phyloP scores from a whole-genome alignment of 345 rosid genomes.

The Murraya koenigii region DNA sequence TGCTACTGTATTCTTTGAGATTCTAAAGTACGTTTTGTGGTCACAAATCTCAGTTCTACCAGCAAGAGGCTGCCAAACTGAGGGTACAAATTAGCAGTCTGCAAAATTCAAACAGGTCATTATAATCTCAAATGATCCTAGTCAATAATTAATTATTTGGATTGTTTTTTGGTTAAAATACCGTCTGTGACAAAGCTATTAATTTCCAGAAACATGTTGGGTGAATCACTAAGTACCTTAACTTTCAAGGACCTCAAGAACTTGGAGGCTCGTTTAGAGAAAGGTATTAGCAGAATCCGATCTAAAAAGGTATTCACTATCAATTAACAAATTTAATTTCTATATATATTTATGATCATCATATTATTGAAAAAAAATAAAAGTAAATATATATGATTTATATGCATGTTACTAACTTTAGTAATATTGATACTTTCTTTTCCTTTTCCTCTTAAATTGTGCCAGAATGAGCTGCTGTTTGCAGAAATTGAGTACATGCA shows the following conservation, averaged over 20 bases:
- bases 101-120: constrained; percentile 74
- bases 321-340: neutral
- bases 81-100: constrained; percentile 60
- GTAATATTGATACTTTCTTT: neutral
- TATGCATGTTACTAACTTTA: neutral
- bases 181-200: neutral
- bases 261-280: constrained; percentile 72
- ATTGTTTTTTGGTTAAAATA: neutral
- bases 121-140: neutral
- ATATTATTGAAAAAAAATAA: too few relatives aligned
- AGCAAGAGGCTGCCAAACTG: constrained; percentile 81
- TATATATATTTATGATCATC: neutral
- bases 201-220: constrained; percentile 68
- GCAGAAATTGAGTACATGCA: constrained; percentile 96
- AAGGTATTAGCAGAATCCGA: constrained; percentile 73
- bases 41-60: constrained; percentile 55
- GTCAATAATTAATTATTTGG: neutral
- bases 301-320: constrained; percentile 70
- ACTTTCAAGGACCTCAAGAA: constrained; percentile 56
- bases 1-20: neutral
- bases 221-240: constrained; percentile 61
- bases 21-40: neutral
- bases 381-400: too few relatives aligned
- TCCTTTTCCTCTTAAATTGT: neutral
- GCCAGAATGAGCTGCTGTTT: constrained; percentile 79